A percentile compares a stretch with the other conserved stretches of the same genome.
phyloP scores from a whole-genome alignment of 495 filamentous ascomycete genomes.

The Penicillium manginii region DNA sequence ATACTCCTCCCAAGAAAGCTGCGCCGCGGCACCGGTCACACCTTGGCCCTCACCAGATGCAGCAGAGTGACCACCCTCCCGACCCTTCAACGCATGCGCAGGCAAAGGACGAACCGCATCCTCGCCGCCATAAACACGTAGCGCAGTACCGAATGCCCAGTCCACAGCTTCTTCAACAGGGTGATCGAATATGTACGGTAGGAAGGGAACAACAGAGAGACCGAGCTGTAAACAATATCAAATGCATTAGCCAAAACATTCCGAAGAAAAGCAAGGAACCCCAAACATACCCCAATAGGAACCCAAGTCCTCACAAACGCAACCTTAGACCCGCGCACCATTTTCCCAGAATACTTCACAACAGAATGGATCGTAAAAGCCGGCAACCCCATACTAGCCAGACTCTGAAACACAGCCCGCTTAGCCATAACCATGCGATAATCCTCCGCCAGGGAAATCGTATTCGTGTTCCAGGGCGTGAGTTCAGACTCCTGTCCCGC shows the following conservation, averaged over 20 bases:
- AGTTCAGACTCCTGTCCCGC: constrained; percentile 12
- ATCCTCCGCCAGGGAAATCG: constrained; percentile 82
- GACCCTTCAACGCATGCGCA: constrained; percentile 3
- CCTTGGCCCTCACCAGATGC: not conserved
- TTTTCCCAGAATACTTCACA: constrained; percentile 81
- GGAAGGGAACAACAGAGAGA: constrained; percentile 81
- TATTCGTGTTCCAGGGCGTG: constrained; percentile 35
- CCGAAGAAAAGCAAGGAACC: not conserved
- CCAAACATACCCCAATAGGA: constrained; percentile 74
- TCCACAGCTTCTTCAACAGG: constrained; percentile 90
- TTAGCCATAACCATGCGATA: constrained; percentile 90
- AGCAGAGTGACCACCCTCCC: not conserved
- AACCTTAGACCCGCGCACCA: constrained; percentile 80
- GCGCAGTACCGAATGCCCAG: constrained; percentile 81
- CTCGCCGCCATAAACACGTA: constrained; percentile 70
- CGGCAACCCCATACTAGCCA: constrained; percentile 92
- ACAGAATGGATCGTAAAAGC: constrained; percentile 95
- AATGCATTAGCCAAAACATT: constrained; percentile 3
- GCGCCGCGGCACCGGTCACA: constrained; percentile 16
- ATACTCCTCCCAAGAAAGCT: constrained; percentile 46
- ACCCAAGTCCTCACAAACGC: constrained; percentile 75
- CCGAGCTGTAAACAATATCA: constrained; percentile 59
- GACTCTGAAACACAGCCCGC: constrained; percentile 82
- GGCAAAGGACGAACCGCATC: constrained; percentile 50
- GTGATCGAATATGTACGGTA: constrained; percentile 90